Percentiles rank a stretch among this genome's conserved stretches.
phyloP scores from a whole-genome alignment of 1,284 basidiomycete species.

The Ceratobasidium sp. region DNA sequence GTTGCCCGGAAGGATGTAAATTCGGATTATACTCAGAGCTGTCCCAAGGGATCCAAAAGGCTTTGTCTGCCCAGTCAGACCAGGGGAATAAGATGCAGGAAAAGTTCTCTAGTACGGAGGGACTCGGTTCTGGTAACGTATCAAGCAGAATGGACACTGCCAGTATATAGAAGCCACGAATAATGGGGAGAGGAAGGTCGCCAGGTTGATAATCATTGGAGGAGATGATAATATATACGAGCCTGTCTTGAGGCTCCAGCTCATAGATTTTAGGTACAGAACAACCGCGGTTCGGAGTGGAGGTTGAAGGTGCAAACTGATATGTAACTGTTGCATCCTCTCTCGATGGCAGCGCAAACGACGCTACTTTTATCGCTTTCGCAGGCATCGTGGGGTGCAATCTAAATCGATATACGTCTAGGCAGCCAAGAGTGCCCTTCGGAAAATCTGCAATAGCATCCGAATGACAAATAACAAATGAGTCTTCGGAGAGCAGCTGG shows the following conservation, averaged over 20 bases:
- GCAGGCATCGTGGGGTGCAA: not conserved
- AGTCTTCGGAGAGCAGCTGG: constrained; percentile 18
- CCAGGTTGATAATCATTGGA: not conserved
- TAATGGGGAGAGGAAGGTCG: too few species aligned
- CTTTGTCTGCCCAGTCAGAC: not conserved
- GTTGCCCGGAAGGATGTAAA: not conserved
- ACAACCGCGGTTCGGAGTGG: not conserved
- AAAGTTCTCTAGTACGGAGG: too few species aligned
- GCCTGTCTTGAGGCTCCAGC: not conserved
- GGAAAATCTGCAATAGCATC: not conserved
- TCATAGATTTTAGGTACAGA: constrained; percentile 10
- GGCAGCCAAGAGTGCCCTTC: not conserved
- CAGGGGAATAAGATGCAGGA: not conserved
- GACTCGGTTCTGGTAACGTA: not conserved
- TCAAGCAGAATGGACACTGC: constrained; percentile 7
- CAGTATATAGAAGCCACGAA: not conserved
- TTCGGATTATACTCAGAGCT: not conserved
- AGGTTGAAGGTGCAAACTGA: not conserved
- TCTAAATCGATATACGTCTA: constrained; percentile 18
- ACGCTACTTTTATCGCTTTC: not conserved
- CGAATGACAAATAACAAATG: not conserved
- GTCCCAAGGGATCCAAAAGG: not conserved
- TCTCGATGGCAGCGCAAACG: not conserved
- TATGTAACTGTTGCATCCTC: not conserved
- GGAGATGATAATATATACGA: not conserved